Conservation (phyloP, 2,329 filamentous ascomycete genomes). For the Pseudopyrenochaeta lycopersici region DNA sequence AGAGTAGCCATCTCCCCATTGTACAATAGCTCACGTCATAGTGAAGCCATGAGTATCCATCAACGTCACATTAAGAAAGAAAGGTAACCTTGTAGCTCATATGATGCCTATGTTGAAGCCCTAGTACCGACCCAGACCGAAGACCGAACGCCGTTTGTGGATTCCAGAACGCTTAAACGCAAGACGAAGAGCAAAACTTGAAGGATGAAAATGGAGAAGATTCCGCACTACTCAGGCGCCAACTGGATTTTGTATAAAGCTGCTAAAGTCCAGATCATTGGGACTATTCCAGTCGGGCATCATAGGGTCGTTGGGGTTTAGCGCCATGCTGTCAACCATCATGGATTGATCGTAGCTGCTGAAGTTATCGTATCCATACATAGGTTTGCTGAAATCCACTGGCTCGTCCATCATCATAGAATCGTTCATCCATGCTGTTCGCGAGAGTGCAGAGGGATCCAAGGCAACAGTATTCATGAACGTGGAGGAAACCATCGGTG, state of each 20-base stretch:
- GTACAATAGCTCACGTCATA: not conserved
- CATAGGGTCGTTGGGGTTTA: constrained; percentile 41
- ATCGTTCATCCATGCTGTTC: constrained; percentile 41
- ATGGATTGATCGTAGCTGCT: constrained; percentile 42
- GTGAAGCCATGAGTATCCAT: not conserved
- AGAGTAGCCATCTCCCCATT: not conserved
- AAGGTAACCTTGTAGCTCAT: not conserved
- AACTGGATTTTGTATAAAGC: constrained; percentile 47
- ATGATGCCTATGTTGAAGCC: constrained; percentile 18
- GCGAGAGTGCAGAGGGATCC: constrained; percentile 41
- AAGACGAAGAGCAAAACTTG: constrained; percentile 28
- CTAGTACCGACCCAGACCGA: constrained; percentile 33
- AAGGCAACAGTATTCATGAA: constrained; percentile 41
- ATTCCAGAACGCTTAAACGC: constrained; percentile 47
- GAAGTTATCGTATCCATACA: constrained; percentile 44
- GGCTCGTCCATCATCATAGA: constrained; percentile 49
- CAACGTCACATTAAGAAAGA: not conserved
- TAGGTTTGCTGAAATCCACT: constrained; percentile 46
- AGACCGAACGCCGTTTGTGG: constrained; percentile 28
- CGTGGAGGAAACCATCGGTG: constrained; percentile 36
- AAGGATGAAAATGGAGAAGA: constrained; percentile 27
- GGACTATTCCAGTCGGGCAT: constrained; percentile 47
- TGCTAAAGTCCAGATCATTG: constrained; percentile 48
- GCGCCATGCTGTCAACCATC: constrained; percentile 44
- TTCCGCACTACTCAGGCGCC: constrained; percentile 35